Base-by-base conservation (phyloP, 202 grass and related monocot species). In the Elaeis oleifera region DNA sequence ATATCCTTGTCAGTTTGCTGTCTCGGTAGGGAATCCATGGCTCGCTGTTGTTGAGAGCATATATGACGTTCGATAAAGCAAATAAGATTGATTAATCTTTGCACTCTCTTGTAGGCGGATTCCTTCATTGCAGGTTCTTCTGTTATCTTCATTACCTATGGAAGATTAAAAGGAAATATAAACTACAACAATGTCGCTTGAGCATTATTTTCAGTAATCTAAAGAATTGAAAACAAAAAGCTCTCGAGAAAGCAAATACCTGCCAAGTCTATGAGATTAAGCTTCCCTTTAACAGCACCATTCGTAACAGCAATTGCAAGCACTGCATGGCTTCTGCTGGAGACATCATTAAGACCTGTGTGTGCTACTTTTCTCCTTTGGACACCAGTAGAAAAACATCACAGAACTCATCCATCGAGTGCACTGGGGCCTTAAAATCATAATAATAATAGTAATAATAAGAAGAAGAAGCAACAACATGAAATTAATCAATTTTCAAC, bases 51-150 rank as follows among this genome's bases (percentile, higher is more conserved):
- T 89, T 89, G 22, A 99, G 78, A 64, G 94, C 85, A 56, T 82
- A 86, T 56, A 92, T 89, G 18, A 99, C 88, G 86, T 99, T 99
- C 1, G 94, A 92, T 24, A 97, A 55, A 24, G 88, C 77, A 81
- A 92, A 78, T 28, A 97, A 3, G 94, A 97, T 32, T 79, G 85
- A 51, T 92, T 97, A n/a, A 97, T 97, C 78, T 92, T 92, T n/a
- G 82, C 63, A 14, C 94, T 92, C 82, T 97, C 94, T 75, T 89
- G 80, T 26, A 97, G 85, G 5, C 88, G 77, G 51, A 97, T 84
- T 26, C 94, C 85, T 18, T 86, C 82, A 64, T 92, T 97, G 70
- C 75, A 73, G 51, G 79, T 78, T 59, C 85, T 86, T 59, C 66
- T 75, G 6, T 97, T 99, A 49, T 99, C 94, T 73, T 97, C 94